Evolutionary conservation across 768 basidiomycete species (phyloP).

Genomic region (Filobasidium floriforme): DNA sequence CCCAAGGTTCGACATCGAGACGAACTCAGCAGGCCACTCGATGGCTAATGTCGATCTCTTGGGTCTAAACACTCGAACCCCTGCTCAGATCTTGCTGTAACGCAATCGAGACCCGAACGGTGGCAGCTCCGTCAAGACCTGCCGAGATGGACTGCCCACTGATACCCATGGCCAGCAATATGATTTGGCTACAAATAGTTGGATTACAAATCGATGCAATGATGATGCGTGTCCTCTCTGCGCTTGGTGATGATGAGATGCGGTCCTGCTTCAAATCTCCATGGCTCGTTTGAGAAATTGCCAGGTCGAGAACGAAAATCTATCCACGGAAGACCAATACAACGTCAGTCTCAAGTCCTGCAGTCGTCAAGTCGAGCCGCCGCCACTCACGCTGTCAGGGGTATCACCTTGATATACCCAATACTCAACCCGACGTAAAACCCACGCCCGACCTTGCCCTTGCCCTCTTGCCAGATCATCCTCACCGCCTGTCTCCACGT

Average conservation of each 20-base stretch:
- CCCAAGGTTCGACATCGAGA: too few species aligned
- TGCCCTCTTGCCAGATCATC: slow-evolving; percentile 54
- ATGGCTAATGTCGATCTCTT: too few species aligned
- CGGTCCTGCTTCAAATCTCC: slow-evolving; percentile 37
- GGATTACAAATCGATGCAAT: not conserved
- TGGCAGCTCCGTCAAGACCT: too few species aligned
- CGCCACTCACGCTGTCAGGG: slow-evolving; percentile 61
- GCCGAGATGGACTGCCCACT: too few species aligned
- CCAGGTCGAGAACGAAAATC: slow-evolving; percentile 87
- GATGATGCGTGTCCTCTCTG: not conserved
- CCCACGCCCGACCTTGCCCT: slow-evolving; percentile 65
- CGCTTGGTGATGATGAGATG: not conserved
- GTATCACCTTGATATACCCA: slow-evolving; percentile 87
- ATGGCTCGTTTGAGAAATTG: slow-evolving; percentile 61
- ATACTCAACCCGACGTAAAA: slow-evolving; percentile 87
- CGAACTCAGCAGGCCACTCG: too few species aligned
- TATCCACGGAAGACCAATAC: slow-evolving; percentile 35
- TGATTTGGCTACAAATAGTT: not conserved
- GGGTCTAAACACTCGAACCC: too few species aligned
- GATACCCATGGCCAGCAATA: too few species aligned
- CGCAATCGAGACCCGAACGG: too few species aligned
- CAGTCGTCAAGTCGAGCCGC: not conserved
- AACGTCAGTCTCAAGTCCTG: not conserved
- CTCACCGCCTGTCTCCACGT: slow-evolving; percentile 67
- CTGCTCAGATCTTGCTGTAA: too few species aligned